Percentiles rank a stretch among this genome's conserved stretches.
These are phyloP conservation scores for Teunomyces gatunensis DNA, from an alignment of 805 yeast genomes.

Conservation along the genomic window DNA sequence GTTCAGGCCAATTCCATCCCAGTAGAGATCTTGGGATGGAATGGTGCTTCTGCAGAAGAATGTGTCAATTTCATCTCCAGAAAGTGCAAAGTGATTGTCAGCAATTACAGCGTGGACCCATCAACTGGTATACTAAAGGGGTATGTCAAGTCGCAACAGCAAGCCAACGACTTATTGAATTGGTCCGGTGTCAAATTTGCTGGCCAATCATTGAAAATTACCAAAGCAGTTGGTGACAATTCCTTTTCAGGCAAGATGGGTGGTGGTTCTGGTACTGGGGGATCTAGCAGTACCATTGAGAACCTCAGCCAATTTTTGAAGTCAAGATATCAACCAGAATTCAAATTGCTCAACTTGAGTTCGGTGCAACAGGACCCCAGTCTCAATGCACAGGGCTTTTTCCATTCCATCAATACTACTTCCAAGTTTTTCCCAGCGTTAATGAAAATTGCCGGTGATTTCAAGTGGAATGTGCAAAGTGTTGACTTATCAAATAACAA, in stretches of 20 bases:
- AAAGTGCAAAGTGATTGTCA: slow-evolving; percentile 56
- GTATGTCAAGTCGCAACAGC: slow-evolving; percentile 49
- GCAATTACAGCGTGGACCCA: slow-evolving; percentile 53
- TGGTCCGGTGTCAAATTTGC: slow-evolving; percentile 84
- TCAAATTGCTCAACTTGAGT: slow-evolving; percentile 67
- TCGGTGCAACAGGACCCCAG: slow-evolving; percentile 62
- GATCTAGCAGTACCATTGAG: slow-evolving; percentile 50
- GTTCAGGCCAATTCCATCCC: slow-evolving; percentile 37
- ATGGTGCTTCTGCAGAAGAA: slow-evolving; percentile 70
- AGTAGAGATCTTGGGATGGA: slow-evolving; percentile 77
- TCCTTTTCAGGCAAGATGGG: slow-evolving; percentile 15
- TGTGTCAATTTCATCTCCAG: slow-evolving; percentile 67
- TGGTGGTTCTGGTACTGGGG: slow-evolving; percentile 4
- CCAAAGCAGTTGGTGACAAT: slow-evolving; percentile 23
- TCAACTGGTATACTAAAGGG: slow-evolving; percentile 53
- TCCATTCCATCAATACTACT: slow-evolving; percentile 57
- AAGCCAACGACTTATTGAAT: slow-evolving; percentile 56
- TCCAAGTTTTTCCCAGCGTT: slow-evolving; percentile 88
- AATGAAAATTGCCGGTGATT: slow-evolving; percentile 69
- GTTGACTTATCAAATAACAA: slow-evolving; percentile 63
- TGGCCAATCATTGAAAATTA: slow-evolving; percentile 61
- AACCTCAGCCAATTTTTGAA: slow-evolving; percentile 58
- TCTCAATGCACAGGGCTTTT: slow-evolving; percentile 60
- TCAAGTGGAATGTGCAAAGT: slow-evolving; percentile 59
- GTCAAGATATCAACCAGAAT: slow-evolving; percentile 62